Evolutionary conservation across 2,329 filamentous ascomycete species (phyloP).

Genomic region (Elsinoe fawcettii): DNA sequence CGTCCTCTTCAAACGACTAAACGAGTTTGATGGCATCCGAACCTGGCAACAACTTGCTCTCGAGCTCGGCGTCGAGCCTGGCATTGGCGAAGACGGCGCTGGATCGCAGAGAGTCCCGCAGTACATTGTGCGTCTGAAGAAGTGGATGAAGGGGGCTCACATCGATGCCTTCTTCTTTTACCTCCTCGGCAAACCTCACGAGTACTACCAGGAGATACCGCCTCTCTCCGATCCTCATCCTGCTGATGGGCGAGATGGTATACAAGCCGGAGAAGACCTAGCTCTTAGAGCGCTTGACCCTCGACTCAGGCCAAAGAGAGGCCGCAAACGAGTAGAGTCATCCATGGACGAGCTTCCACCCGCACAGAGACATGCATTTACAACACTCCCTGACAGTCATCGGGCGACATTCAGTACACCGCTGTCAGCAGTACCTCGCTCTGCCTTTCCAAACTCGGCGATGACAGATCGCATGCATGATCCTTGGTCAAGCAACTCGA

Average conservation of each 20-base stretch:
- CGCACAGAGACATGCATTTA: slow-evolving; percentile 21
- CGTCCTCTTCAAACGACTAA: slow-evolving; percentile 63
- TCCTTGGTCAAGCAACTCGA: slow-evolving; percentile 39
- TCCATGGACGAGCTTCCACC: slow-evolving; percentile 15
- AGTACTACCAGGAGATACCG: slow-evolving; percentile 74
- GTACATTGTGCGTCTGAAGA: slow-evolving; percentile 86
- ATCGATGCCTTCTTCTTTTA: slow-evolving; percentile 93
- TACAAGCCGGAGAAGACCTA: slow-evolving; percentile 79
- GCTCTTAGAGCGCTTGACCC: slow-evolving; percentile 77
- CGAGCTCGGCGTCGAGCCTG: slow-evolving; percentile 79
- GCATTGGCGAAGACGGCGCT: slow-evolving; percentile 72
- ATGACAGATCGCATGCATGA: slow-evolving; percentile 48
- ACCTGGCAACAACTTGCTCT: slow-evolving; percentile 87
- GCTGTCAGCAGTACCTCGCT: slow-evolving; percentile 45
- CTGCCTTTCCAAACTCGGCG: slow-evolving; percentile 45
- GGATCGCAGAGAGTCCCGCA: slow-evolving; percentile 83
- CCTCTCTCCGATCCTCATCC: slow-evolving; percentile 54
- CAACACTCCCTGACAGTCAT: slow-evolving; percentile 12
- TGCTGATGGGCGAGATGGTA: slow-evolving; percentile 66
- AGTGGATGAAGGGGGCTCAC: slow-evolving; percentile 97
- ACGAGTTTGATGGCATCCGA: slow-evolving; percentile 77
- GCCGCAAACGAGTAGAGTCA: slow-evolving; percentile 40
- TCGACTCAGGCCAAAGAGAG: slow-evolving; percentile 57
- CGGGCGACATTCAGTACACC: slow-evolving; percentile 26
- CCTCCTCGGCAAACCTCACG: slow-evolving; percentile 65